Base-by-base conservation (phyloP, 2,329 filamentous ascomycete genomes). In the Diaporthe destruens region DNA sequence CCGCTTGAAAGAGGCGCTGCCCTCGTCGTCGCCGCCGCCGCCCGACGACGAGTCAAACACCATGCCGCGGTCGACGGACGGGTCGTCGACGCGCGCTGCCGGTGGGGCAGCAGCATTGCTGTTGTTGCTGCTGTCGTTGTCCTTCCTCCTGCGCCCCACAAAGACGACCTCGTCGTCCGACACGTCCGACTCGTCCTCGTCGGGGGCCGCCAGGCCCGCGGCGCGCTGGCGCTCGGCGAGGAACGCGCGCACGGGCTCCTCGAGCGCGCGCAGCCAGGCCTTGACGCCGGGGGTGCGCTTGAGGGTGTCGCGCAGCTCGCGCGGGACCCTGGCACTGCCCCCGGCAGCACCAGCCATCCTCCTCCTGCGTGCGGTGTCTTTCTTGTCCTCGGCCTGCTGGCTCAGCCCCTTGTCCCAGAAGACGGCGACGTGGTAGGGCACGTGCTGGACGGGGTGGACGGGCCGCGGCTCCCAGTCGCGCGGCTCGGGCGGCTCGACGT, bases 151-250 rank as follows among this genome's bases (percentile, higher is more conserved):
- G 80, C 78, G 85, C 1, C 94, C 95, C 6, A 97, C 91, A 80
- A 98, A 98, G 14, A 98, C 95, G 76, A 98, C 94, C 83, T 98
- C 94, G 75, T 98, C 95, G 74, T 97, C 94, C 39, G 72, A 73
- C 25, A 72, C 73, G 71, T 49, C 75, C 11, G 65, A 78, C 73
- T 75, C 77, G 14, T 77, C 75, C 32, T 77, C 74, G 6, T 44
- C 65, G 39, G 70, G 70, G 84, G 79, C 54, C 84, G 83, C 61
- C 83, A 83, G 82, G 36, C 83, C 63, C 84, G 83, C 82, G 47
- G 79, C 81, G 18, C 86, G 81, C 75, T 86, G 81, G 32, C 83
- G 81, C 71, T 89, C 88, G 42, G 92, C 78, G 11, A 98, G 88
- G 77, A 96, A 98, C 56, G 86, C 85, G 57, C 96, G 85, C 11